Evolutionary conservation across 208 protist species (phyloP).

Genomic region (Leishmania gerbilli): DNA sequence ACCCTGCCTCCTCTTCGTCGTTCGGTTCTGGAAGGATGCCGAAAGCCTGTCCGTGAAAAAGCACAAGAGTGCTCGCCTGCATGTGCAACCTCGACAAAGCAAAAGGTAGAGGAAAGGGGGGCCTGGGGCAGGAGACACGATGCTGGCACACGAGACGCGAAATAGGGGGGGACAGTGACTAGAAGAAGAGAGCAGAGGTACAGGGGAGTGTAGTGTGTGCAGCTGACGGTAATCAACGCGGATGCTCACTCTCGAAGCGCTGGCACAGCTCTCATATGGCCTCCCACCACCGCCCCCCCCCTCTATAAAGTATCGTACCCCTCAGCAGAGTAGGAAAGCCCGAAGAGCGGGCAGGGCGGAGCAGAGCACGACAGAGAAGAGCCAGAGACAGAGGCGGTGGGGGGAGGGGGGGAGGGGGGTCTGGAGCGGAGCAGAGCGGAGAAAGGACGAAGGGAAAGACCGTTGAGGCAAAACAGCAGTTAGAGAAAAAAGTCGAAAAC

Average conservation of each 20-base stretch:
- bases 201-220: neutral
- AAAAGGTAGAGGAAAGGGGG: neutral
- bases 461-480: neutral
- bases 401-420: neutral
- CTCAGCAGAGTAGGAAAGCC: neutral
- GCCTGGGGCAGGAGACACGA: neutral
- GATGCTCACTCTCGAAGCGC: neutral
- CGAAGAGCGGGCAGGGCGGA: neutral
- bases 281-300: neutral
- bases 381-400: too few relatives aligned
- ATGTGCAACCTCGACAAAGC: neutral
- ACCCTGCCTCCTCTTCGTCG: neutral
- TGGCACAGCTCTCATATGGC: neutral
- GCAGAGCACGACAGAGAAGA: neutral
- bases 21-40: neutral
- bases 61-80: neutral
- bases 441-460: neutral
- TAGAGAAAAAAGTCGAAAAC: neutral
- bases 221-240: neutral
- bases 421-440: neutral
- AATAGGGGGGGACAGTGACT: neutral
- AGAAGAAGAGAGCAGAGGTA: constrained; percentile 2
- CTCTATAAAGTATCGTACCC: neutral
- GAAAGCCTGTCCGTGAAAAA: neutral
- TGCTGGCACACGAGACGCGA: neutral